phyloP scores from a whole-genome alignment of 768 basidiomycete species.

The Agaricus subrufescens region DNA sequence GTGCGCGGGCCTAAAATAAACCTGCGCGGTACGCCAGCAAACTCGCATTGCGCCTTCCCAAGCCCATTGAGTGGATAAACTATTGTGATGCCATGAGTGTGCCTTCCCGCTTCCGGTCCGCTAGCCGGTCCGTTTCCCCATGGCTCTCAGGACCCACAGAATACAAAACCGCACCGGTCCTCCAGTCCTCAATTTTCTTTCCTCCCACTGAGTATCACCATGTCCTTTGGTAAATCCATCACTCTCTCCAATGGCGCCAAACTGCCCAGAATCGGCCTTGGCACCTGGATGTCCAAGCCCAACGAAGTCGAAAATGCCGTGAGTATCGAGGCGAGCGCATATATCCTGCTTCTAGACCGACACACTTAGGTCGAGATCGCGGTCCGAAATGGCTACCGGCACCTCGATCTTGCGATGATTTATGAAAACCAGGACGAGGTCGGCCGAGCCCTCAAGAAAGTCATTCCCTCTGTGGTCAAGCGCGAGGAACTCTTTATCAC shows the following conservation, averaged over 20 bases:
- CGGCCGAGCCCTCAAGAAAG: constrained; percentile 68
- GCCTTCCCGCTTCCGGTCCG: not conserved
- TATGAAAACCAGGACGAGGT: constrained; percentile 81
- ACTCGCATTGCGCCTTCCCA: too few species aligned
- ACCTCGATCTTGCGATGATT: constrained; percentile 79
- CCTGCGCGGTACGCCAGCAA: too few species aligned
- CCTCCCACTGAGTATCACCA: constrained; percentile 10
- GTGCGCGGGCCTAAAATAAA: too few species aligned
- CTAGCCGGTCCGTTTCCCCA: not conserved
- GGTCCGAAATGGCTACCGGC: constrained; percentile 72
- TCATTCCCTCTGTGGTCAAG: constrained; percentile 72
- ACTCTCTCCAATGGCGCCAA: constrained; percentile 39
- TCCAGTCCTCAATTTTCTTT: not conserved
- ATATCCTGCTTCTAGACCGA: not conserved
- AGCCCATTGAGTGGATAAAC: too few species aligned
- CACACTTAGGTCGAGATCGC: constrained; percentile 63
- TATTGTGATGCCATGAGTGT: not conserved
- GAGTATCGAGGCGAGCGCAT: constrained; percentile 14
- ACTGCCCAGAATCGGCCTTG: constrained; percentile 77
- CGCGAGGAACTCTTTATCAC: constrained; percentile 82
- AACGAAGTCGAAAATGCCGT: constrained; percentile 75
- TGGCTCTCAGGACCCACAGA: not conserved
- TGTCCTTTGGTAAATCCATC: constrained; percentile 40
- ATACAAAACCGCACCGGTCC: too few species aligned
- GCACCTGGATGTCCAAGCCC: constrained; percentile 76